Percentiles rank a stretch among this genome's conserved stretches.
These are phyloP conservation scores for Venturiaceae sp. DNA, from an alignment of 2,329 filamentous ascomycete species.

Conservation along the genomic window DNA sequence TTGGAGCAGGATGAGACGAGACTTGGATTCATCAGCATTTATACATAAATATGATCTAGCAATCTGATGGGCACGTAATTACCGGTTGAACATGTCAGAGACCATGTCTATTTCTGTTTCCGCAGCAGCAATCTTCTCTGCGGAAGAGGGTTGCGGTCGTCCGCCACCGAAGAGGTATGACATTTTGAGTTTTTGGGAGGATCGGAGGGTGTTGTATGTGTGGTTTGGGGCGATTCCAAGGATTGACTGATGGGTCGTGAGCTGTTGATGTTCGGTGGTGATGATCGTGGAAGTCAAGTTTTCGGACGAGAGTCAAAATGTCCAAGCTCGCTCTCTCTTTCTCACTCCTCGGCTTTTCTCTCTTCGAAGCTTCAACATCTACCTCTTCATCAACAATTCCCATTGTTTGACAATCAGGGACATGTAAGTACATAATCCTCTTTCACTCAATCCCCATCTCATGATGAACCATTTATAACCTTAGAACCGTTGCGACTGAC, in stretches of 20 bases:
- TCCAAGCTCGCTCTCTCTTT: background rate
- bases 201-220: background rate
- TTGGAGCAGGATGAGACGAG: conserved; percentile 81
- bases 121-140: conserved; percentile 93
- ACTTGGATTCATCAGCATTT: conserved; percentile 33
- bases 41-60: background rate
- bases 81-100: conserved; percentile 98
- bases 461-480: conserved; percentile 9
- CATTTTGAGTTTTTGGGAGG: conserved; percentile 39
- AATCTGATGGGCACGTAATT: conserved; percentile 19
- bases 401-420: too few relatives aligned
- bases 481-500: conserved; percentile 11
- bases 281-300: background rate
- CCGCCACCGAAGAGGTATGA: conserved; percentile 62
- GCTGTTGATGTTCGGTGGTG: background rate
- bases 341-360: background rate
- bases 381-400: background rate
- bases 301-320: background rate
- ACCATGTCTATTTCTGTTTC: conserved; percentile 98
- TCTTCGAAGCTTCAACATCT: background rate
- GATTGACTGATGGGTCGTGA: background rate
- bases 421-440: background rate
- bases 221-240: background rate
- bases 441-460: background rate
- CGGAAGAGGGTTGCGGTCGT: conserved; percentile 78